Base-by-base conservation (phyloP, 75 land plant species). In the Cunninghamia lanceolata region DNA sequence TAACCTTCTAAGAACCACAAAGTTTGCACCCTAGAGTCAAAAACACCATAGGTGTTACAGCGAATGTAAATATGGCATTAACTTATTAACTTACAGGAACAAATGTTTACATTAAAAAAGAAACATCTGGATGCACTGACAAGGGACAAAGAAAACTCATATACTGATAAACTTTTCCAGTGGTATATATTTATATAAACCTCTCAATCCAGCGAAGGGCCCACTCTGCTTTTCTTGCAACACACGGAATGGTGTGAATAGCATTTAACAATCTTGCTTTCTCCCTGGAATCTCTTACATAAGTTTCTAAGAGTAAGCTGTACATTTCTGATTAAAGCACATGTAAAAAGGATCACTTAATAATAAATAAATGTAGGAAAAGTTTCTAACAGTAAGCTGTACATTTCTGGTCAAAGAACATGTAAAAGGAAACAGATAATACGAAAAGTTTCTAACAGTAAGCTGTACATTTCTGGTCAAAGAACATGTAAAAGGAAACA, bases 191-290 rank as follows among this genome's bases (percentile, higher is more conserved):
- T 56, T 56, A 56, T 43, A 43, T 10, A 39, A 87, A 95, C 95
- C 96, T 93, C 43, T 90, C 81, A 83, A 95, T 95, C 94, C 94
- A 93, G 14, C 85, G 73, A 38, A 96, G 88, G 14, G 98, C 98
- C 98, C 98, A 96, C 0, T 96, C 87, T 15, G 97, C 98, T 85
- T 96, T 96, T 82, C 81, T 89, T 17, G 92, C 90, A 54, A 96
- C 93, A 85, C 95, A 94, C 42, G 98, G 93, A 78, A 95, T 90
- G 66, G 85, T 93, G n/a, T 96, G 94, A 68, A 95, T 89, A 47
- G 98, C 98, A 86, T 92, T 90, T 71, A 96, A 96, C 45, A 96
- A 82, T 56, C 93, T 86, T 21, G 84, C 77, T 85, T 96, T 96
- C 92, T 93, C 97, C 3, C 88, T 85, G 0, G 91, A 86, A 66